A percentile compares a stretch with the other conserved stretches of the same genome.
Evolutionary conservation across 192 early-diverging fungal genomes (phyloP).

Genomic region (Entomortierella lignicola): DNA sequence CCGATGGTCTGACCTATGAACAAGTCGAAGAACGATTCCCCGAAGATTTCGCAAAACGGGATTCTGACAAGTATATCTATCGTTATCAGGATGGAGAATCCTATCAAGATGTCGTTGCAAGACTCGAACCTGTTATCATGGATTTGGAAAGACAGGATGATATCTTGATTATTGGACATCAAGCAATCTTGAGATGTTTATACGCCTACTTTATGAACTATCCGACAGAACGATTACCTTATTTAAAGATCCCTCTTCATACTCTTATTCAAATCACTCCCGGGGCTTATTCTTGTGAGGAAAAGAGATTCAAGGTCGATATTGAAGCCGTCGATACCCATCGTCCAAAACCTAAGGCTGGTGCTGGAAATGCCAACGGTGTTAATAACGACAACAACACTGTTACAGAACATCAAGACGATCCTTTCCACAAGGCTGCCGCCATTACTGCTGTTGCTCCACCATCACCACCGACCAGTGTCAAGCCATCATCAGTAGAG

Average conservation of each 20-base stretch:
- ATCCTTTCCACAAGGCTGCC: neutral
- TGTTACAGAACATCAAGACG: conserved; percentile 1
- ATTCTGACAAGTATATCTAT: conserved; percentile 96
- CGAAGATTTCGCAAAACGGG: conserved; percentile 92
- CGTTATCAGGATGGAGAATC: conserved; percentile 87
- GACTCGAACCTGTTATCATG: conserved; percentile 98
- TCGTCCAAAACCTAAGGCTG: conserved; percentile 74
- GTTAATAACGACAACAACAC: neutral
- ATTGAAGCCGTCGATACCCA: conserved; percentile 99
- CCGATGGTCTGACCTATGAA: conserved; percentile 99
- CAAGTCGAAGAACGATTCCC: conserved; percentile 95
- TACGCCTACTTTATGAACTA: conserved; percentile 98
- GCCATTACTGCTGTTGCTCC: neutral
- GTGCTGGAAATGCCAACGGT: neutral
- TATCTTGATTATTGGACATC: conserved; percentile 97
- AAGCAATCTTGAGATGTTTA: conserved; percentile 96
- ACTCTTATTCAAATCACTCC: conserved; percentile 97
- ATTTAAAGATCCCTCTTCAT: conserved; percentile 98
- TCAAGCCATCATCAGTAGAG: neutral
- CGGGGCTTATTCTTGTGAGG: conserved; percentile 94
- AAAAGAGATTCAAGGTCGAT: conserved; percentile 94
- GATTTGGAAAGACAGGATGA: conserved; percentile 96
- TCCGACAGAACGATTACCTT: conserved; percentile 93
- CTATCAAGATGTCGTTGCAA: conserved; percentile 94
- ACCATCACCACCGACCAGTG: too few species aligned